Percentiles rank a stretch among this genome's conserved stretches.
Conservation (phyloP, 129 eudicot genomes). For the Mikania micrantha region DNA sequence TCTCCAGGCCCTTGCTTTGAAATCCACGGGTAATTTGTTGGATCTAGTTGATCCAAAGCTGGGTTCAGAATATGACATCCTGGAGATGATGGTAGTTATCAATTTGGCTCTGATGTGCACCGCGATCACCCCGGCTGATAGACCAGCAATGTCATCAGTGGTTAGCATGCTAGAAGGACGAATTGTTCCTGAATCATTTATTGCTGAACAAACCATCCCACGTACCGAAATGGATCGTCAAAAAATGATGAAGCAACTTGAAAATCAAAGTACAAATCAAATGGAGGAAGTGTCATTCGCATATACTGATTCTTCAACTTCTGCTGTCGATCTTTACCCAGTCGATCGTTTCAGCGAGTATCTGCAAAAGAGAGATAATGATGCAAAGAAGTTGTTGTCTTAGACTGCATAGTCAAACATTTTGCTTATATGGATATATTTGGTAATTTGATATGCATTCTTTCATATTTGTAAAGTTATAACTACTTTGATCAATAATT, state of each 20-base stretch:
- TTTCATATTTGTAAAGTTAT: too few relatives aligned
- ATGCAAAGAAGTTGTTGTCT: not conserved
- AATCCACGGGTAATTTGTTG: constrained; percentile 31
- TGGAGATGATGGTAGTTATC: constrained; percentile 32
- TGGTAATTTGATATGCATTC: too few relatives aligned
- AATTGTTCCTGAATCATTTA: constrained; percentile 13
- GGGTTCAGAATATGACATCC: constrained; percentile 25
- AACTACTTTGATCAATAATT: too few relatives aligned
- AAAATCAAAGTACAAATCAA: not conserved
- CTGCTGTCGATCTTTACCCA: constrained; percentile 39
- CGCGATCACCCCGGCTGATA: constrained; percentile 24
- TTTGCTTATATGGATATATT: too few relatives aligned
- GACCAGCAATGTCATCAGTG: constrained; percentile 57
- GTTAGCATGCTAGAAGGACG: constrained; percentile 60
- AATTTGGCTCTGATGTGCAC: constrained; percentile 46
- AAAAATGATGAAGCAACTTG: constrained; percentile 17
- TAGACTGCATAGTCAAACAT: not conserved
- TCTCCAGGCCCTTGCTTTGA: constrained; percentile 36
- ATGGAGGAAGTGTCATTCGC: constrained; percentile 30
- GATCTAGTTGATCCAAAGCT: constrained; percentile 50
- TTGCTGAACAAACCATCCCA: constrained; percentile 13
- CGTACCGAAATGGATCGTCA: constrained; percentile 1
- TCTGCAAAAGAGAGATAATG: constrained; percentile 14
- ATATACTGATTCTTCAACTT: constrained; percentile 33
- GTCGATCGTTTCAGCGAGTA: constrained; percentile 23